Evolutionary conservation across 345 rosid genomes (phyloP), one percentile per base, ranked within the genome.

Genomic region (Lumnitzera racemosa): DNA sequence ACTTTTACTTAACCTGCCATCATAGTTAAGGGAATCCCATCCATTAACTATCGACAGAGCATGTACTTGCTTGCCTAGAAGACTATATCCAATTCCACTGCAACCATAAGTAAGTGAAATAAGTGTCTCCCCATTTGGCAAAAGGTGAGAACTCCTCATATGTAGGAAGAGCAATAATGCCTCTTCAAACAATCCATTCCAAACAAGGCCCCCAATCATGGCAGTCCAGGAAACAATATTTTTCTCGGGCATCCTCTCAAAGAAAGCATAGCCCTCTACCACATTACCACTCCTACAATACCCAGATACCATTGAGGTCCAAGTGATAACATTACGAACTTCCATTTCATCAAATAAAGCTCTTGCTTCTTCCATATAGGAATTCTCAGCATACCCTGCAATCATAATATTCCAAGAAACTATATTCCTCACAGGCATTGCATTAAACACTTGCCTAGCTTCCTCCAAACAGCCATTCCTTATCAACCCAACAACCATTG

Each of bases 101-200:
- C 87, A 88, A 61, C 89, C 87, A 80, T 88, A 88, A 58, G 84
- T 77, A 53, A 90, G 87, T 4, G 89, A 88, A 56, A 85, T 68
- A 43, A 81, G 76, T 13, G 96, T 83, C 78, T 90, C 96, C 15
- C 66, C 69, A 66, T 87, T 85, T 3, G 89, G 90, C 60, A 48
- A 62, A 46, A 74, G 23, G 2, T 64, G 63, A 59, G 56, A 46
- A 51, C 46, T 51, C 61, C 55, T 67, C 84, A 75, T 81, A 69
- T 75, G 76, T 11, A 67, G 67, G 58, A 81, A 81, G 54, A 77
- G 75, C 61, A 70, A 29, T 51, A 77, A 61, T 15, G 84, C 81
- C 64, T 81, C 87, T 66, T 70, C 58, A 48, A 62, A 70, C 50
- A 77, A 72, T 16, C 91, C 87, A 49, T 81, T 84, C 83, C 91